Conservation (phyloP, 176 grass and related monocot genomes). For the Cenchrus americanus region DNA sequence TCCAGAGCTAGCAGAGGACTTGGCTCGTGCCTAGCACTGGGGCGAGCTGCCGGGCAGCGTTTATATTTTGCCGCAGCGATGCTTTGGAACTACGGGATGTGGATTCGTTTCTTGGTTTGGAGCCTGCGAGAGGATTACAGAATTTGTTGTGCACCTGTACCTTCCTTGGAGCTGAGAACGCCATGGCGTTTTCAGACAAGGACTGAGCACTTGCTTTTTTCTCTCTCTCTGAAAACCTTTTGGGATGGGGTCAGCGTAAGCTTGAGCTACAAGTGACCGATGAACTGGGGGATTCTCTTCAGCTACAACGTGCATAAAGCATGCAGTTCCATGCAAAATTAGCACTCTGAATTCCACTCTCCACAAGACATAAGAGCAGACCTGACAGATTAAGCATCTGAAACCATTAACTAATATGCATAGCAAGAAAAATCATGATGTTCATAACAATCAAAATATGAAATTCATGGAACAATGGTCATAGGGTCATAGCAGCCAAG, state of each 20-base stretch:
- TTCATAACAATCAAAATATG: neutral
- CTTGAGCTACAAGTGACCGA: conserved; percentile 44
- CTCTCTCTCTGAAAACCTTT: neutral
- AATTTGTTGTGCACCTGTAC: conserved; percentile 32
- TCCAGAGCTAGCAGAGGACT: too few species aligned
- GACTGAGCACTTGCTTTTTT: conserved; percentile 35
- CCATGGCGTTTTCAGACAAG: conserved; percentile 29
- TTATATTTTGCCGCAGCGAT: neutral
- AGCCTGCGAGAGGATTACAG: neutral
- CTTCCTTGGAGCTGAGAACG: conserved; percentile 42
- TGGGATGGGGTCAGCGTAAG: conserved; percentile 9
- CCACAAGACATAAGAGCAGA: too few species aligned
- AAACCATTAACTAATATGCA: neutral
- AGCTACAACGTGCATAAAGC: neutral
- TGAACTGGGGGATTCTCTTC: conserved; percentile 12
- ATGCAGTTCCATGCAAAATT: too few species aligned
- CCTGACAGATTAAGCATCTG: too few species aligned
- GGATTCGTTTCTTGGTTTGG: conserved; percentile 51
- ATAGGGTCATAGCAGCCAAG: neutral
- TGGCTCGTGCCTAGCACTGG: neutral
- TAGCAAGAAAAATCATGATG: neutral
- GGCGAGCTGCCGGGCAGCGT: neutral
- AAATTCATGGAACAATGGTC: neutral
- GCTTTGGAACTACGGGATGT: neutral
- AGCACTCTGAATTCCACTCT: too few species aligned